Conservation (phyloP, 2,329 filamentous ascomycete species). For the Colletotrichum lupini region DNA sequence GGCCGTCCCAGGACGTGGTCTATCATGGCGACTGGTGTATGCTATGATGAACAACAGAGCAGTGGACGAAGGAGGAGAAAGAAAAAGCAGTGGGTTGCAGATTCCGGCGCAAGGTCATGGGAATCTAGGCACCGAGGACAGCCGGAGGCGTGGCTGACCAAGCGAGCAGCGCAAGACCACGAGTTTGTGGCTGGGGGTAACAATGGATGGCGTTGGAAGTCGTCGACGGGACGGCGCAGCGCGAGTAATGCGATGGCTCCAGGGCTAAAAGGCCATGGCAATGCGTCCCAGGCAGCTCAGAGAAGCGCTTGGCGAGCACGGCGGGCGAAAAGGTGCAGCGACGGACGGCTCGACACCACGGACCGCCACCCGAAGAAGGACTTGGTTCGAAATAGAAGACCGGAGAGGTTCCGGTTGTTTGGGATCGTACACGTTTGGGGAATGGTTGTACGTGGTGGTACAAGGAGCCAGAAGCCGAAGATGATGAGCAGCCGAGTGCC, state of each 20-base stretch:
- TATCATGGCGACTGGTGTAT: constrained; percentile 58
- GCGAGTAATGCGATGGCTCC: constrained; percentile 29
- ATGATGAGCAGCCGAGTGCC: background rate
- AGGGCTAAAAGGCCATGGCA: constrained; percentile 24
- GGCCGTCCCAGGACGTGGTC: constrained; percentile 94
- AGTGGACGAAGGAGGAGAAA: background rate
- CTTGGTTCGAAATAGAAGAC: constrained; percentile 2
- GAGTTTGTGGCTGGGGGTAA: constrained; percentile 21
- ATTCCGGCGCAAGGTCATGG: background rate
- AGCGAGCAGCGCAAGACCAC: constrained; percentile 22
- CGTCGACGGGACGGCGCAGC: constrained; percentile 32
- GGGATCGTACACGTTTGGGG: background rate
- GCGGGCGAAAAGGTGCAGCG: background rate
- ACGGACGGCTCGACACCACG: constrained; percentile 4
- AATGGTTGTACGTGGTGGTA: background rate
- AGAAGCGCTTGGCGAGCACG: constrained; percentile 16
- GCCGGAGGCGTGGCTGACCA: constrained; percentile 13
- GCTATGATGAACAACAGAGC: background rate
- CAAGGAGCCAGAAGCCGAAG: background rate
- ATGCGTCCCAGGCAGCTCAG: constrained; percentile 11
- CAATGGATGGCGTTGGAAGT: constrained; percentile 20
- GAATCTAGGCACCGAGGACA: constrained; percentile 2
- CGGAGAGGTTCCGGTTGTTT: background rate
- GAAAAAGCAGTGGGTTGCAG: background rate
- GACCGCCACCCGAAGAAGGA: constrained; percentile 25